phyloP scores from a whole-genome alignment of 352 stramenopile genomes.

The Phytophthora colocasiae region DNA sequence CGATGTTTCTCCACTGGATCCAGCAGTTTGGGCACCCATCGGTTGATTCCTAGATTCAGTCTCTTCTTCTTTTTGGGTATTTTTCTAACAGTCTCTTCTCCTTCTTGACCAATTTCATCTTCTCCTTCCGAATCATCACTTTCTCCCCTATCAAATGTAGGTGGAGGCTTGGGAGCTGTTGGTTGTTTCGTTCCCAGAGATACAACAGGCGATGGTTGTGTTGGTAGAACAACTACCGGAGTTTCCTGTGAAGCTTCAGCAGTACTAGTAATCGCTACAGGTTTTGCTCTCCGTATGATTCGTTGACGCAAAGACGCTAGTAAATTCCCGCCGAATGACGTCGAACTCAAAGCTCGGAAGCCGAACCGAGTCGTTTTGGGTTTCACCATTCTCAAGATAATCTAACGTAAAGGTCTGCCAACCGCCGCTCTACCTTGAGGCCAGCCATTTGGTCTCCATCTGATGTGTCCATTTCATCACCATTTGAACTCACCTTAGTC shows the following conservation, averaged over 20 bases:
- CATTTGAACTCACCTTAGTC: too few relatives aligned
- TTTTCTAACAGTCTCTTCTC: not conserved
- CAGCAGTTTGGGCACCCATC: constrained; percentile 58
- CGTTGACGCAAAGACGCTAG: constrained; percentile 26
- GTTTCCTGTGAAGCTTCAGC: constrained; percentile 3
- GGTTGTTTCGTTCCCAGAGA: constrained; percentile 3
- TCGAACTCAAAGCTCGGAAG: constrained; percentile 14
- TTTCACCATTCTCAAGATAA: constrained; percentile 28
- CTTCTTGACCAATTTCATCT: constrained; percentile 6
- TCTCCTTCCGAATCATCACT: constrained; percentile 24
- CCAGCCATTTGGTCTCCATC: too few relatives aligned
- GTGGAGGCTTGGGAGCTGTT: constrained; percentile 28
- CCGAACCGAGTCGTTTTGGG: constrained; percentile 12
- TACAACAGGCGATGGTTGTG: not conserved
- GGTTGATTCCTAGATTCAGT: constrained; percentile 24
- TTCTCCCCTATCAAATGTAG: constrained; percentile 19
- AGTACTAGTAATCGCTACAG: constrained; percentile 13
- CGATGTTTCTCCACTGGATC: constrained; percentile 42
- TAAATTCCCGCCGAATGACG: constrained; percentile 21
- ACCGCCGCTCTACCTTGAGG: not conserved
- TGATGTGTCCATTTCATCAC: too few relatives aligned
- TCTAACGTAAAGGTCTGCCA: not conserved
- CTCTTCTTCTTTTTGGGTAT: constrained; percentile 31
- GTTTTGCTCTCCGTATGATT: constrained; percentile 19
- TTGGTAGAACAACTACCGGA: not conserved